Conservation (phyloP, 2,329 filamentous ascomycete genomes). For the Arthroderma sp. region DNA sequence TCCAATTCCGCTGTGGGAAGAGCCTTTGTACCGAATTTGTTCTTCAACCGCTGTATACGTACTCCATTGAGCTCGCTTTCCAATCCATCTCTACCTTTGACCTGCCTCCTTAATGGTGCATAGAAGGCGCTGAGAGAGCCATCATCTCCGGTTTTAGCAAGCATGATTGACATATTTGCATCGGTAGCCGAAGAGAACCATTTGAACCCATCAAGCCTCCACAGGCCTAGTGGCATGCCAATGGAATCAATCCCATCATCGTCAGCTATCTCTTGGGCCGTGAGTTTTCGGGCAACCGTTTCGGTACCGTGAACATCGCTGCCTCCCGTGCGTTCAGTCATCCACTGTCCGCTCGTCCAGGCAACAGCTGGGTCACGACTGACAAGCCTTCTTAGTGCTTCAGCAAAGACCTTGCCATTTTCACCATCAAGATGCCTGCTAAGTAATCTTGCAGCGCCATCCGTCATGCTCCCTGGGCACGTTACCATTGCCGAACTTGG, state of each 20-base stretch:
- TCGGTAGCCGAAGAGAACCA: conserved; percentile 58
- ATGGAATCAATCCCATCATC: conserved; percentile 20
- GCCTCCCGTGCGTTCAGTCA: conserved; percentile 59
- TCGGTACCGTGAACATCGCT: conserved; percentile 59
- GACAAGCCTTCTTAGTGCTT: conserved; percentile 30
- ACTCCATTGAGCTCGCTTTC: conserved; percentile 50
- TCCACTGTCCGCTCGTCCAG: conserved; percentile 68
- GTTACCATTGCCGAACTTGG: conserved; percentile 20
- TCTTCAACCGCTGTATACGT: conserved; percentile 56
- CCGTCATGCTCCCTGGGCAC: conserved; percentile 21
- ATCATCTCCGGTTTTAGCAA: conserved; percentile 44
- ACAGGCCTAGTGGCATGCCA: conserved; percentile 41
- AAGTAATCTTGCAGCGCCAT: conserved; percentile 20
- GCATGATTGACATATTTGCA: conserved; percentile 50
- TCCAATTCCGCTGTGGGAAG: conserved; percentile 63
- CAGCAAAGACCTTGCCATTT: conserved; percentile 16
- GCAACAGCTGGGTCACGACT: conserved; percentile 36
- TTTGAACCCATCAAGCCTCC: conserved; percentile 54
- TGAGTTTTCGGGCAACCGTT: conserved; percentile 42
- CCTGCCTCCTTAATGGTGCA: conserved; percentile 46
- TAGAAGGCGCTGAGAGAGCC: conserved; percentile 49
- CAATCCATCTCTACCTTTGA: conserved; percentile 11
- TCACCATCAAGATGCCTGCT: conserved; percentile 16
- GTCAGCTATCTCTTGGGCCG: conserved; percentile 19
- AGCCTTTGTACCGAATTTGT: conserved; percentile 58